Percentiles rank a stretch among this genome's conserved stretches.
Conservation (phyloP, 73 alveolate species). For the Blepharisma stoltei region DNA sequence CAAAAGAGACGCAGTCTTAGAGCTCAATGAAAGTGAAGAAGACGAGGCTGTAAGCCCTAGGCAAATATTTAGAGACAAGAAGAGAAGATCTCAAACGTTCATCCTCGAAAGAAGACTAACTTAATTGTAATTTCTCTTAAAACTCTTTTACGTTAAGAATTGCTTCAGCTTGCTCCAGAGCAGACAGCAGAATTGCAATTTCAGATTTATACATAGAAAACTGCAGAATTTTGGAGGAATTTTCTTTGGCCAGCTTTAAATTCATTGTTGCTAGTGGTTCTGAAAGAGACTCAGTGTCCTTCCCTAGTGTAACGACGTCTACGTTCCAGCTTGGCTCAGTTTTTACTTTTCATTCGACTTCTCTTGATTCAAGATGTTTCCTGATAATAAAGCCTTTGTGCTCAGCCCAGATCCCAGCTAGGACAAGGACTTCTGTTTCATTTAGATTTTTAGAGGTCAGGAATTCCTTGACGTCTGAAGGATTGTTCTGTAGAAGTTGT, state of each 20-base stretch:
- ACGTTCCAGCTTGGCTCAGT: constrained; percentile 16
- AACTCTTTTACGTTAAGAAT: too few species aligned
- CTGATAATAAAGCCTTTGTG: constrained; percentile 34
- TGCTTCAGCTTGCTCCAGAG: constrained; percentile 8
- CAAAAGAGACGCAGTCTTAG: too few species aligned
- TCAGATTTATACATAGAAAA: not conserved
- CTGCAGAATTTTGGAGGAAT: not conserved
- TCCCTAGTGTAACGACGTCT: not conserved
- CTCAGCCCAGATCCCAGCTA: not conserved
- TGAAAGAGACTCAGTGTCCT: not conserved
- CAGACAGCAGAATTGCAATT: not conserved
- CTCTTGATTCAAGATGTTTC: constrained; percentile 1
- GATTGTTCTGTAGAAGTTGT: not conserved
- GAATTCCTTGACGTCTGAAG: not conserved
- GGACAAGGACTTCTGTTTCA: not conserved
- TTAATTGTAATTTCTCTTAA: too few species aligned
- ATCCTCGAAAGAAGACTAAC: too few species aligned
- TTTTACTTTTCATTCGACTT: constrained; percentile 20
- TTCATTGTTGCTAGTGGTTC: constrained; percentile 1
- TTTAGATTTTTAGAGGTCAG: not conserved
- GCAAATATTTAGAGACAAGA: too few species aligned
- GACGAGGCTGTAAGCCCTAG: too few species aligned
- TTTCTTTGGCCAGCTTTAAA: not conserved
- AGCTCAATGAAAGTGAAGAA: too few species aligned
- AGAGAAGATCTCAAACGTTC: too few species aligned